Evolutionary conservation across 2,329 filamentous ascomycete species (phyloP).

Genomic region (Metarhizium guizhouense): DNA sequence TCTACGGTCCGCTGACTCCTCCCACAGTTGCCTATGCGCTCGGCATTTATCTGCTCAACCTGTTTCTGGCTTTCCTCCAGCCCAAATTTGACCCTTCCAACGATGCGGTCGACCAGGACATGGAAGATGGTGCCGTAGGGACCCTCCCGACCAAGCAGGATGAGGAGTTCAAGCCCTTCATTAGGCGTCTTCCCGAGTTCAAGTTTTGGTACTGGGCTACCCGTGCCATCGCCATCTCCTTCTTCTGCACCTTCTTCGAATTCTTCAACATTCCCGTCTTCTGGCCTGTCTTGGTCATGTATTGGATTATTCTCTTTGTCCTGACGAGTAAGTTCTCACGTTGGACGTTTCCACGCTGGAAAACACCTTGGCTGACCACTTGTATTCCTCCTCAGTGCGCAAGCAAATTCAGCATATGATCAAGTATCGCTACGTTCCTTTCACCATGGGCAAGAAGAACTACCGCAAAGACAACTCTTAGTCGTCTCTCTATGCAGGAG

Average conservation of each 20-base stretch:
- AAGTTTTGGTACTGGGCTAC: slow-evolving; percentile 99
- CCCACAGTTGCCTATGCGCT: slow-evolving; percentile 83
- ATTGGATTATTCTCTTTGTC: slow-evolving; percentile 95
- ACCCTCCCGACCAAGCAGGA: slow-evolving; percentile 89
- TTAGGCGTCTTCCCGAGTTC: slow-evolving; percentile 92
- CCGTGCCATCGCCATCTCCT: slow-evolving; percentile 72
- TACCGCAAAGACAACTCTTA: slow-evolving; percentile 57
- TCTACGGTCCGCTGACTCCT: not conserved
- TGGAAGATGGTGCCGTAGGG: slow-evolving; percentile 82
- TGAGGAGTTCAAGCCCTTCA: slow-evolving; percentile 96
- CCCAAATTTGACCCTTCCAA: slow-evolving; percentile 98
- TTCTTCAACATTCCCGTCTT: slow-evolving; percentile 97
- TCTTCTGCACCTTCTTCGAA: slow-evolving; percentile 84
- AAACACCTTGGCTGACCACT: not conserved
- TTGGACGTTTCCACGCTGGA: not conserved
- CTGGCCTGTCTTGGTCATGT: slow-evolving; percentile 97
- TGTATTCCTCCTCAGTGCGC: slow-evolving; percentile 57
- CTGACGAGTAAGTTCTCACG: slow-evolving; percentile 68
- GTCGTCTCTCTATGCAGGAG: not conserved
- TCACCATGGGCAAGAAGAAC: slow-evolving; percentile 81
- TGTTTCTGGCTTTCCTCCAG: slow-evolving; percentile 96
- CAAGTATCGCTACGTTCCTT: slow-evolving; percentile 97
- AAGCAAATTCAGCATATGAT: slow-evolving; percentile 99
- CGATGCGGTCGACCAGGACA: slow-evolving; percentile 82
- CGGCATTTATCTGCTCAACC: slow-evolving; percentile 96